Conservation (phyloP, 345 rosid genomes). For the Isatis tinctoria region DNA sequence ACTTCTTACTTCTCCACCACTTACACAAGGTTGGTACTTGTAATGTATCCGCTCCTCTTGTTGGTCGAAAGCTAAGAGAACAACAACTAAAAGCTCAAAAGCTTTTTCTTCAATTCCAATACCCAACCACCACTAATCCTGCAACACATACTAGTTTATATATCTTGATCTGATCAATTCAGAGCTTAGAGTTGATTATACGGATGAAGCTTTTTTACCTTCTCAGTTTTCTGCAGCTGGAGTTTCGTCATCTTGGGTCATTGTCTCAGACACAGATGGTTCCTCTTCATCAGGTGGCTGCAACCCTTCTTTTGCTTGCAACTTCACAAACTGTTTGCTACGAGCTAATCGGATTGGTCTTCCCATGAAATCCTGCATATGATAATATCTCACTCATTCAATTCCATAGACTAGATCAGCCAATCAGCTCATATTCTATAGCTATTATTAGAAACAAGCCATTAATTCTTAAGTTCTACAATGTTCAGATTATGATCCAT, state of each 20-base stretch:
- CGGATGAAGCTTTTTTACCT: not conserved
- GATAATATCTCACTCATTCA: not conserved
- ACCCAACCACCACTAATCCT: slow-evolving; percentile 1
- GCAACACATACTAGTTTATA: slow-evolving; percentile 1
- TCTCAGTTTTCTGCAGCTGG: slow-evolving; percentile 25
- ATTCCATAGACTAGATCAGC: not conserved
- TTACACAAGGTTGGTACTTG: not conserved
- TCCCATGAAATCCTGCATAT: slow-evolving; percentile 56
- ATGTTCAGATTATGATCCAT: not conserved
- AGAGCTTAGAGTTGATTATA: not conserved
- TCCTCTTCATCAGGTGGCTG: slow-evolving; percentile 38
- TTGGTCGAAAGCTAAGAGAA: not conserved
- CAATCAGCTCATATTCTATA: not conserved
- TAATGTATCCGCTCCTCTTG: not conserved
- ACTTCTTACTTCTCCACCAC: not conserved
- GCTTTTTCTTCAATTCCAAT: slow-evolving; percentile 7
- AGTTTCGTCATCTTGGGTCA: slow-evolving; percentile 30
- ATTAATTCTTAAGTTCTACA: not conserved
- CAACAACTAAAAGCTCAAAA: not conserved
- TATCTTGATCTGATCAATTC: not conserved
- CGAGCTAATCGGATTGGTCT: slow-evolving; percentile 64
- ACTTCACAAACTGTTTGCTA: slow-evolving; percentile 69
- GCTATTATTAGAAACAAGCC: not conserved
- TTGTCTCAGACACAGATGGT: slow-evolving; percentile 30
- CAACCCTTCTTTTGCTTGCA: slow-evolving; percentile 39